Evolutionary conservation across 129 eudicot genomes (phyloP), one percentile per base, ranked within the genome.

Genomic region (Flaveria ramosissima): DNA sequence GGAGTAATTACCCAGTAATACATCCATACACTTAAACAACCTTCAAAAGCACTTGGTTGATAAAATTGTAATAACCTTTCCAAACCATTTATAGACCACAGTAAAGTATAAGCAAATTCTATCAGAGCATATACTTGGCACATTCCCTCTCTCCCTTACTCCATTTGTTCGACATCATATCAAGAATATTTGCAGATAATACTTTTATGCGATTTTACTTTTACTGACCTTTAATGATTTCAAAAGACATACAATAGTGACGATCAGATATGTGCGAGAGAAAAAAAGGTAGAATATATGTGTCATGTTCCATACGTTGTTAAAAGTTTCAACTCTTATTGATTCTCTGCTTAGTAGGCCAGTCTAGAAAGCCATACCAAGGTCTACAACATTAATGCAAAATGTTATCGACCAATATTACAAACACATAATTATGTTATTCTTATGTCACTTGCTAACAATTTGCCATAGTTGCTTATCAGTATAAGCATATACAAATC

Each of bases 61-160:
- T 70, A 16, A 47, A 47, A 6, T 30, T 4, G 1, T 27, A 3
- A 0, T 24, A 2, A 47, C 10, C 1, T 8, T 71, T 15, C 14
- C 7, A 71, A 48, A 50, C n/a, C 47, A 9, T 71, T 71, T 71
- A 70, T 47, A 47, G 59, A 17, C 21, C 23, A 23, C 24, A 3
- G 13, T 2, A 3, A 21, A 47, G 42, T 20, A 6, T 52, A 70
- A 21, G 26, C 3, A 14, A 14, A n/a, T 47, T 13, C 43, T 27
- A 46, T 50, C 14, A 8, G 24, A 16, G 75, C 62, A 71, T 71
- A 71, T 71, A 26, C 75, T 27, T 50, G 0, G 62, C 75, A 71
- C 47, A 48, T 50, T 10, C 42, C 15, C 15, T 53, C 24, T 70
- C 13, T 48, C 21, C n/a, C 6, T 26, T 27, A 47, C 16, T 10